Base-by-base conservation (phyloP, 208 protist genomes). In the Wallacemonas sp. region DNA sequence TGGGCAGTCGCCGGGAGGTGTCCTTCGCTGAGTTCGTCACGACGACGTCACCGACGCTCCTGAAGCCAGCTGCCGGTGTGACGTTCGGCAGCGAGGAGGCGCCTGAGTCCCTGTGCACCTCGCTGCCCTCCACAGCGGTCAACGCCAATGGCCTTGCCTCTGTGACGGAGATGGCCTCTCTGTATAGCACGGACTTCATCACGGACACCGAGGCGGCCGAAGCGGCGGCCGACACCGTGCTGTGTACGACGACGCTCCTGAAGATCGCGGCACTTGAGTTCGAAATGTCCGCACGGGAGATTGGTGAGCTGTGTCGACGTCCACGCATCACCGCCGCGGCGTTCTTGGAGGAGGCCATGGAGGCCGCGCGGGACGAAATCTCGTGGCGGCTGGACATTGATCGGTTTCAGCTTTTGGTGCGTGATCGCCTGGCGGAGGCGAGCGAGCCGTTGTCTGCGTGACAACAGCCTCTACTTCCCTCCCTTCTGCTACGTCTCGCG, bases 201-300 rank as follows among this genome's bases (percentile, higher is more conserved):
- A 62, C 69, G 30, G 74, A 79, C 33, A 55, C 24, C 27, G 66
- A 66, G 19, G 59, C 54, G 10, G 78, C 73, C 6, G 61, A 75
- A 26, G 73, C 69, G 1, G 82, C 82, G 1, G 78, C 73, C 13
- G 78, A 85, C 15, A 41, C 82, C 22, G 48, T 85, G 38, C 59
- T 54, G 21, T 85, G 78, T 67, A 78, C 78, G 26, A 88, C 82
- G 46, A 69, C 69, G 22, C 62, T 88, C 22, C 45, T 88, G 29
- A 79, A 85, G 52, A 74, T 84, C 6, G 78, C 78, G 0, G 79
- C 78, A n/a, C 55, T 86, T 17, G 68, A 85, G 66, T 85, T 75
- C 53, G 45, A 48, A 19, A 66, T 76, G 52, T 84, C 69, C 4
- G 76, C 73, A 0, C 60, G 77, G 17, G 65, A 73, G 24, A 81